These are phyloP conservation scores for Graphiopsis chlorocephala DNA, from an alignment of 2,329 filamentous ascomycete genomes.

Conservation along the genomic window DNA sequence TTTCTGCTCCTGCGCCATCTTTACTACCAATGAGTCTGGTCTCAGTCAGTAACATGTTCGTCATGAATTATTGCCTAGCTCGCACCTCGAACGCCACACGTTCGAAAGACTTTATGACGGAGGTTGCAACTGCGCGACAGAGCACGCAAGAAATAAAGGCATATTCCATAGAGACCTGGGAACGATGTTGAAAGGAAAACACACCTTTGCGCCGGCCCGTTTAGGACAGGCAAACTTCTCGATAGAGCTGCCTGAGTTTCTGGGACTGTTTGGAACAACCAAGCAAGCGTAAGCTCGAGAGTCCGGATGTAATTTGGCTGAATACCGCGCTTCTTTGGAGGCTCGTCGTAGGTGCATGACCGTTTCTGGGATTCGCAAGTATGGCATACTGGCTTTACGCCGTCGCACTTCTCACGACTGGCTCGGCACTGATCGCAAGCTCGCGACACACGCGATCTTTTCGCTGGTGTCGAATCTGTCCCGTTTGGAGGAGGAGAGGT, in stretches of 20 bases:
- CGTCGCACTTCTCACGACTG: slow-evolving; percentile 68
- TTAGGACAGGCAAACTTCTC: slow-evolving; percentile 50
- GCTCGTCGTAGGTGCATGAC: slow-evolving; percentile 68
- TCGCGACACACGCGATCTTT: slow-evolving; percentile 50
- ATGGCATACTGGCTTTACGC: slow-evolving; percentile 60
- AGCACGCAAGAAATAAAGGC: background rate
- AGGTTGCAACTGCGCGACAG: background rate
- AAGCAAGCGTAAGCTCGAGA: slow-evolving; percentile 66
- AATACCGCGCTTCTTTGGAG: slow-evolving; percentile 72
- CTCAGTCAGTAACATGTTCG: background rate
- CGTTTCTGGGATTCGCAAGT: slow-evolving; percentile 64
- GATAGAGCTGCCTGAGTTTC: slow-evolving; percentile 59
- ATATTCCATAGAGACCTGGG: background rate
- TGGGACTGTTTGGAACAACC: slow-evolving; percentile 62
- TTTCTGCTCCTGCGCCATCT: slow-evolving; percentile 53
- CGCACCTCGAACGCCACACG: background rate
- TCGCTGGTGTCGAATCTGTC: slow-evolving; percentile 39
- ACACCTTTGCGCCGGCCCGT: slow-evolving; percentile 38
- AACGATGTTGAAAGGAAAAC: background rate
- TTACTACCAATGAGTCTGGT: slow-evolving; percentile 49
- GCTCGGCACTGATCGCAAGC: slow-evolving; percentile 37
- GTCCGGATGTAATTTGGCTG: slow-evolving; percentile 78
- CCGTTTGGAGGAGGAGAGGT: slow-evolving; percentile 13
- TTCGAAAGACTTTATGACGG: background rate
- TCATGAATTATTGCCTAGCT: background rate